A percentile compares a stretch with the other conserved stretches of the same genome.
Conservation (phyloP, 2,329 filamentous ascomycete species). For the Diplodia corticola region DNA sequence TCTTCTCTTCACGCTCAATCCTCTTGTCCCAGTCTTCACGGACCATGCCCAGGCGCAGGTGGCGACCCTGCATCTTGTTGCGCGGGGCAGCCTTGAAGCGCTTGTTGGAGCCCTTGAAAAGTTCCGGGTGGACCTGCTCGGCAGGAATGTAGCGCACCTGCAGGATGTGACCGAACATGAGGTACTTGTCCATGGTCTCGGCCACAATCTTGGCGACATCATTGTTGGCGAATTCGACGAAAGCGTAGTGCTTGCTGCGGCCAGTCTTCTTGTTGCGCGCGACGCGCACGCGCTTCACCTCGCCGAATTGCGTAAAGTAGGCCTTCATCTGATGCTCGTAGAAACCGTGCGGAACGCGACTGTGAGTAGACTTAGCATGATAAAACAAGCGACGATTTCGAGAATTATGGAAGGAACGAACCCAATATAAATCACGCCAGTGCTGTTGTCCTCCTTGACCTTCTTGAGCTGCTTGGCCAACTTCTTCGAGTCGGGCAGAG, state of each 20-base stretch:
- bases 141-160: conserved; percentile 78
- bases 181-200: conserved; percentile 96
- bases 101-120: conserved; percentile 89
- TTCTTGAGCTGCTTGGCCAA: conserved; percentile 49
- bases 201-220: conserved; percentile 89
- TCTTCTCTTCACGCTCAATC: conserved; percentile 70
- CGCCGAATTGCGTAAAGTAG: conserved; percentile 93
- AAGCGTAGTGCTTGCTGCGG: conserved; percentile 88
- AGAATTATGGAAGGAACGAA: conserved; percentile 37
- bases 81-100: conserved; percentile 87
- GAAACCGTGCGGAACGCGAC: conserved; percentile 89
- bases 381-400: not conserved
- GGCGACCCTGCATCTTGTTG: conserved; percentile 79
- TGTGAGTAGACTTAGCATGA: conserved; percentile 29
- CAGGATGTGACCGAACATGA: conserved; percentile 90
- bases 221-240: conserved; percentile 77
- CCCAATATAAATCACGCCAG: conserved; percentile 86
- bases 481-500: conserved; percentile 35
- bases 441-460: conserved; percentile 53
- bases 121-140: conserved; percentile 73
- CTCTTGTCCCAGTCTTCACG: conserved; percentile 77
- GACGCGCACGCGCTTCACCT: conserved; percentile 74
- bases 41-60: conserved; percentile 70
- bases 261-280: conserved; percentile 92
- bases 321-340: conserved; percentile 93